phyloP scores from a whole-genome alignment of 805 yeast genomes.

The Zygotorulaspora chibaensis region DNA sequence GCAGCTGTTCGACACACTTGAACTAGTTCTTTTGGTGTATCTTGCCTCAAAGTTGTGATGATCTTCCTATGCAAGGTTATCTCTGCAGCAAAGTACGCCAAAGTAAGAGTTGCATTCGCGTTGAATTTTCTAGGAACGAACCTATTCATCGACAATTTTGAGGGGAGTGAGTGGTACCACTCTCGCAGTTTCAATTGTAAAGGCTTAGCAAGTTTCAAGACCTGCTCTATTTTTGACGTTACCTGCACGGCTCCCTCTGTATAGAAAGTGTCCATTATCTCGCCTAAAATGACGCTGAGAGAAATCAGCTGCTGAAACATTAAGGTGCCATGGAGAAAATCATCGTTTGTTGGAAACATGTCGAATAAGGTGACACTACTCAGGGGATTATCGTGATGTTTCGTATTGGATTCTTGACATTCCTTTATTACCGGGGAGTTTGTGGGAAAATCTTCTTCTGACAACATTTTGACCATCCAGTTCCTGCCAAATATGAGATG shows the following conservation, averaged over 20 bases:
- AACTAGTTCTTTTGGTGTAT: constrained; percentile 49
- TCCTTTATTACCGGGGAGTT: constrained; percentile 39
- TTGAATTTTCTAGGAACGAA: constrained; percentile 59
- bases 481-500: constrained; percentile 66
- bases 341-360: constrained; percentile 40
- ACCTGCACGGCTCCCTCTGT: constrained; percentile 61
- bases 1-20: constrained; percentile 83
- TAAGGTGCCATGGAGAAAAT: constrained; percentile 64
- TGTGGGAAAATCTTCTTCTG: constrained; percentile 74
- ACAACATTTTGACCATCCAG: constrained; percentile 72
- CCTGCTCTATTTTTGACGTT: constrained; percentile 56
- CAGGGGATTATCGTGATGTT: constrained; percentile 9
- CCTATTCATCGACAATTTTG: constrained; percentile 57
- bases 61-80: constrained; percentile 79
- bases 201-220: constrained; percentile 76
- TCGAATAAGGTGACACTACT: constrained; percentile 25
- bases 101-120: constrained; percentile 72
- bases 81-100: constrained; percentile 87
- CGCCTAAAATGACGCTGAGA: constrained; percentile 63
- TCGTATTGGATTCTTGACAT: constrained; percentile 5
- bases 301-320: constrained; percentile 66
- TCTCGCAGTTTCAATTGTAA: constrained; percentile 63
- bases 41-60: constrained; percentile 46
- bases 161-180: constrained; percentile 74
- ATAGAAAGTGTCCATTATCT: constrained; percentile 67